Percentiles rank a stretch among this genome's conserved stretches.
These are phyloP conservation scores for Apiotrichum mycotoxinovorans DNA, from an alignment of 1,284 basidiomycete genomes.

Conservation along the genomic window DNA sequence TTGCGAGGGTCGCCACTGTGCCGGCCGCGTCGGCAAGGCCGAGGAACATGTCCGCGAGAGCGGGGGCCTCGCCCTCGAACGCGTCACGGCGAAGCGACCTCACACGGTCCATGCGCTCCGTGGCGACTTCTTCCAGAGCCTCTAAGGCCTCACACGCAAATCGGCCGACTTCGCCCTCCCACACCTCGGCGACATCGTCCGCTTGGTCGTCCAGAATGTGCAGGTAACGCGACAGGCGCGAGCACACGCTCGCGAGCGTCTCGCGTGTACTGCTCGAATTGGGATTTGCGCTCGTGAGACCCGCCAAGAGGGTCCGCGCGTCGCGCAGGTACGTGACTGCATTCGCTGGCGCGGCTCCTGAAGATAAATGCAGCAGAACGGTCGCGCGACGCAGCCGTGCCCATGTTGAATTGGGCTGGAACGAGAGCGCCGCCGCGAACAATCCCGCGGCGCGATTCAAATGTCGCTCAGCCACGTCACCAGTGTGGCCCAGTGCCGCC, in stretches of 20 bases:
- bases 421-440: conserved; percentile 32
- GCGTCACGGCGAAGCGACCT: conserved; percentile 23
- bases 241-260: conserved; percentile 29
- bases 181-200: conserved; percentile 28
- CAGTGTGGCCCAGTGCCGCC: conserved; percentile 33
- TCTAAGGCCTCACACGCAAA: conserved; percentile 39
- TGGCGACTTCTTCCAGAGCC: conserved; percentile 43
- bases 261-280: conserved; percentile 28
- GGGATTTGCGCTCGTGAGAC: conserved; percentile 25
- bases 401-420: conserved; percentile 27
- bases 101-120: conserved; percentile 42
- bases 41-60: conserved; percentile 43
- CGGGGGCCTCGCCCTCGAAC: conserved; percentile 33
- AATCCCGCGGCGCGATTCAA: conserved; percentile 39
- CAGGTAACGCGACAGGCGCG: conserved; percentile 27
- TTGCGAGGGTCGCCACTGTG: conserved; percentile 30
- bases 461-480: conserved; percentile 44
- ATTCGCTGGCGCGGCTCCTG: conserved; percentile 29
- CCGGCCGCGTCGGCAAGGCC: conserved; percentile 35
- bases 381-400: conserved; percentile 39
- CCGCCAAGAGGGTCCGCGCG: conserved; percentile 23
- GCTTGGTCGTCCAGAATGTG: conserved; percentile 19
- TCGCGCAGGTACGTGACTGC: conserved; percentile 34
- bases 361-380: conserved; percentile 39
- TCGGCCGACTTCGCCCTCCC: conserved; percentile 35